phyloP scores from a whole-genome alignment of 768 basidiomycete species.

The Phanerochaete sordida region DNA sequence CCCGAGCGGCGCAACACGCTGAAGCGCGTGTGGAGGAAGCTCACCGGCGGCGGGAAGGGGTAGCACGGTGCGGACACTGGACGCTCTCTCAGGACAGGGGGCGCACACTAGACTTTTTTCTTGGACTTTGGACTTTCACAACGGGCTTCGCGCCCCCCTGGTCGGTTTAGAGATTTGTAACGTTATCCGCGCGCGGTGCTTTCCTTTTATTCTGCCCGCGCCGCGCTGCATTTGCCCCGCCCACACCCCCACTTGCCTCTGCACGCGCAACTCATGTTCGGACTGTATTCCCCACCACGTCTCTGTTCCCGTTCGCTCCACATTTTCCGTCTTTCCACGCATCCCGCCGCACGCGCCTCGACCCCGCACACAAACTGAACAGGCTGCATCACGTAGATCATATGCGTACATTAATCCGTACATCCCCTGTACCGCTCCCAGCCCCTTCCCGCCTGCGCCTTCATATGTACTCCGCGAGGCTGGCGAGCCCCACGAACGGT shows the following conservation, averaged over 20 bases:
- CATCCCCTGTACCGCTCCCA: background rate
- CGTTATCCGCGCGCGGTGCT: background rate
- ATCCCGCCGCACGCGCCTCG: background rate
- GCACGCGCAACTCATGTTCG: background rate
- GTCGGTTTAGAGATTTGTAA: background rate
- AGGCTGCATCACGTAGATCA: background rate
- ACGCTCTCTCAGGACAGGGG: background rate
- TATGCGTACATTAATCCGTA: background rate
- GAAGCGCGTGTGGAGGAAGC: constrained; percentile 18
- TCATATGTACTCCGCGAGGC: background rate
- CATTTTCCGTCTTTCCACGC: background rate
- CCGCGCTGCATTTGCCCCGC: no score
- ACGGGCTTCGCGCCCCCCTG: background rate
- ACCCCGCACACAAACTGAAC: background rate
- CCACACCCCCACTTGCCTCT: no score
- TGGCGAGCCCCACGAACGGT: background rate
- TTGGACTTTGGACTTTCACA: background rate
- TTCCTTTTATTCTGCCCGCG: background rate
- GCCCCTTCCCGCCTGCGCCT: background rate
- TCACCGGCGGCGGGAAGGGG: constrained; percentile 16
- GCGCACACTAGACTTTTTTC: background rate
- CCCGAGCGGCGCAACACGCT: constrained; percentile 15
- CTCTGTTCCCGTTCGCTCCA: background rate
- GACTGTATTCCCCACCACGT: background rate
- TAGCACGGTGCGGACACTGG: background rate